Evolutionary conservation across 352 stramenopile species (phyloP).

Genomic region (Phytophthora ramorum): DNA sequence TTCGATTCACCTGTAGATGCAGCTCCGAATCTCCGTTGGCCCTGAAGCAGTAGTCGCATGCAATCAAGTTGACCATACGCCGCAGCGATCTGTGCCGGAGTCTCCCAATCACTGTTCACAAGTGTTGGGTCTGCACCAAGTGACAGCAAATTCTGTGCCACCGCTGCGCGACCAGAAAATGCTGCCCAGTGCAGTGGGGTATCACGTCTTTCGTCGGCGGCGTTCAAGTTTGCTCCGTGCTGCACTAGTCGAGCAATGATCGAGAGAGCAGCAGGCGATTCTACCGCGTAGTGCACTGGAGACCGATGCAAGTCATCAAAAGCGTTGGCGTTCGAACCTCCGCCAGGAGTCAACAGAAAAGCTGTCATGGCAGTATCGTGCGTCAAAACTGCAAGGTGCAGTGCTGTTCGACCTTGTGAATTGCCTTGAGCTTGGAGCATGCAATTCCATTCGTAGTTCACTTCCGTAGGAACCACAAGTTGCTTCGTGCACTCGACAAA

Average conservation of each 20-base stretch:
- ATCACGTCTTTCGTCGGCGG: slow-evolving; percentile 67
- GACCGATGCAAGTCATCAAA: slow-evolving; percentile 47
- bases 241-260: slow-evolving; percentile 30
- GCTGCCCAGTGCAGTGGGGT: slow-evolving; percentile 75
- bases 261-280: slow-evolving; percentile 33
- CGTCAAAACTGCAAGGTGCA: slow-evolving; percentile 51
- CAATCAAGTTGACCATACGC: slow-evolving; percentile 56
- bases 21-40: slow-evolving; percentile 21
- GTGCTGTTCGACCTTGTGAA: slow-evolving; percentile 33
- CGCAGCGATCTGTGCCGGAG: slow-evolving; percentile 54
- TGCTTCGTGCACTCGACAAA: slow-evolving; percentile 63
- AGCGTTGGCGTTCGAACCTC: slow-evolving; percentile 21
- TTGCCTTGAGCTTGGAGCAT: slow-evolving; percentile 37
- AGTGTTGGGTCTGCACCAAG: slow-evolving; percentile 54
- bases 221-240: slow-evolving; percentile 51
- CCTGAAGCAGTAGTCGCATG: slow-evolving; percentile 46
- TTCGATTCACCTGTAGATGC: slow-evolving; percentile 1
- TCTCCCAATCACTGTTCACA: slow-evolving; percentile 71
- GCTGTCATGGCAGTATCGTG: slow-evolving; percentile 43
- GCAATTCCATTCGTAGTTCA: slow-evolving; percentile 25
- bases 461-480: slow-evolving; percentile 34
- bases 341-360: slow-evolving; percentile 36
- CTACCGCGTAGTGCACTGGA: slow-evolving; percentile 51
- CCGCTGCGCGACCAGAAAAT: slow-evolving; percentile 46
- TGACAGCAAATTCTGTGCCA: slow-evolving; percentile 49